These are phyloP conservation scores for Clarireedia paspali DNA, from an alignment of 2,329 filamentous ascomycete species.

Conservation along the genomic window DNA sequence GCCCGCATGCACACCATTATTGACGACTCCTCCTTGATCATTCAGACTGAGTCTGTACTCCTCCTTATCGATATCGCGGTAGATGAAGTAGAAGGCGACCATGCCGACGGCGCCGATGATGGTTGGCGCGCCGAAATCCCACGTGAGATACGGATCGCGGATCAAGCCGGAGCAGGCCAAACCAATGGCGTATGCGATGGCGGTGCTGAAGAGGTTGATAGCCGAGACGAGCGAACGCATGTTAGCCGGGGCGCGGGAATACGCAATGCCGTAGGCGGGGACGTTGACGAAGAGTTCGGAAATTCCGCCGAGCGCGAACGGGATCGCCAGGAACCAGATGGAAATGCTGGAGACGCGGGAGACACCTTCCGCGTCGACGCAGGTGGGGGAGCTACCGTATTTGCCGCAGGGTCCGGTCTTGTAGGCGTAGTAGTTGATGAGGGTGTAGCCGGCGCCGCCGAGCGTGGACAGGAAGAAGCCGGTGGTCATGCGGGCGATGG, in stretches of 20 bases:
- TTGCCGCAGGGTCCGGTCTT: slow-evolving; percentile 50
- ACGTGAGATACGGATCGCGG: slow-evolving; percentile 41
- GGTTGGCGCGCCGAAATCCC: slow-evolving; percentile 42
- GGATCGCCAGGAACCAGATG: slow-evolving; percentile 50
- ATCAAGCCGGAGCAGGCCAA: slow-evolving; percentile 39
- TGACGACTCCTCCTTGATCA: slow-evolving; percentile 9
- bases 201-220: slow-evolving; percentile 40
- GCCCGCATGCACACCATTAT: neutral
- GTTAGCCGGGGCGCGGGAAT: slow-evolving; percentile 42
- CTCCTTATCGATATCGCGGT: slow-evolving; percentile 40
- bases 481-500: slow-evolving; percentile 64
- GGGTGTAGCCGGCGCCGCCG: slow-evolving; percentile 48
- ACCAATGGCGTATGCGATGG: slow-evolving; percentile 39
- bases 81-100: slow-evolving; percentile 39
- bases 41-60: slow-evolving; percentile 36
- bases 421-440: slow-evolving; percentile 59
- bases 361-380: slow-evolving; percentile 19
- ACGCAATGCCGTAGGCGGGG: slow-evolving; percentile 44
- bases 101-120: slow-evolving; percentile 39
- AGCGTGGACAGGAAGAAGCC: slow-evolving; percentile 60
- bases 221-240: slow-evolving; percentile 45
- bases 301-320: slow-evolving; percentile 44
- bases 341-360: slow-evolving; percentile 32
- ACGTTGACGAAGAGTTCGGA: slow-evolving; percentile 45
- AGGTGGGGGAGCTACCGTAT: slow-evolving; percentile 20